Conservation (phyloP, 2,329 filamentous ascomycete species). For the Lachnellula hyalina region DNA sequence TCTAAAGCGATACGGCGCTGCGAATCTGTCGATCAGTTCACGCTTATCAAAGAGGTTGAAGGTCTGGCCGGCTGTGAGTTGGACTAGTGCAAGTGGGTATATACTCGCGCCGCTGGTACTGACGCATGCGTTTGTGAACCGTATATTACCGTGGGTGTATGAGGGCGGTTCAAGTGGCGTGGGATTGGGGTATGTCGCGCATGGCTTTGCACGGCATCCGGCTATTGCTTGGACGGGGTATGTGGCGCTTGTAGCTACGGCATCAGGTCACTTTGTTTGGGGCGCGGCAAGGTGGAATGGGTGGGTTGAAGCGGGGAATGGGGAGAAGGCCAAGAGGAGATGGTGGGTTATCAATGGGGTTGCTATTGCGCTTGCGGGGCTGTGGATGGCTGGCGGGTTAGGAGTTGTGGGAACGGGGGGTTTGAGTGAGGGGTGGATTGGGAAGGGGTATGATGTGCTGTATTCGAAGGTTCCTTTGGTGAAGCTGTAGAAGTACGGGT, state of each 20-base stretch:
- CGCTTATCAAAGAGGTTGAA: constrained; percentile 31
- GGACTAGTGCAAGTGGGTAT: constrained; percentile 70
- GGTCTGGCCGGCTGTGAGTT: constrained; percentile 59
- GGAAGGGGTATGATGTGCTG: constrained; percentile 71
- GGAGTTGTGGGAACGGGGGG: constrained; percentile 73
- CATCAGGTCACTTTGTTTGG: constrained; percentile 75
- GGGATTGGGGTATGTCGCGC: constrained; percentile 74
- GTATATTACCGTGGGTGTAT: constrained; percentile 66
- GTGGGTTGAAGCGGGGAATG: constrained; percentile 50
- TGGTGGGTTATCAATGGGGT: constrained; percentile 69
- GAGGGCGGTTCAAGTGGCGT: constrained; percentile 86
- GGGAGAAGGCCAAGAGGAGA: constrained; percentile 54
- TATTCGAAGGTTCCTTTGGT: constrained; percentile 56
- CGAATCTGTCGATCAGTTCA: constrained; percentile 45
- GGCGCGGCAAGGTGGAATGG: constrained; percentile 80
- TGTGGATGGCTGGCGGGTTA: constrained; percentile 81
- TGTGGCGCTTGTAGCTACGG: constrained; percentile 57
- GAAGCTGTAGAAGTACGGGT: constrained; percentile 40
- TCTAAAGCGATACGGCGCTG: constrained; percentile 68
- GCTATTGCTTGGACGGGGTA: constrained; percentile 65
- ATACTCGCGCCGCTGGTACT: constrained; percentile 58
- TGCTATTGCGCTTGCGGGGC: constrained; percentile 48
- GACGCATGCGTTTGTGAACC: constrained; percentile 71
- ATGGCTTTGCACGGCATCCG: constrained; percentile 74
- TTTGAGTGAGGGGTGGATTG: constrained; percentile 69